phyloP scores from a whole-genome alignment of 768 basidiomycete genomes.

The Xerocomellus chrysenteron region DNA sequence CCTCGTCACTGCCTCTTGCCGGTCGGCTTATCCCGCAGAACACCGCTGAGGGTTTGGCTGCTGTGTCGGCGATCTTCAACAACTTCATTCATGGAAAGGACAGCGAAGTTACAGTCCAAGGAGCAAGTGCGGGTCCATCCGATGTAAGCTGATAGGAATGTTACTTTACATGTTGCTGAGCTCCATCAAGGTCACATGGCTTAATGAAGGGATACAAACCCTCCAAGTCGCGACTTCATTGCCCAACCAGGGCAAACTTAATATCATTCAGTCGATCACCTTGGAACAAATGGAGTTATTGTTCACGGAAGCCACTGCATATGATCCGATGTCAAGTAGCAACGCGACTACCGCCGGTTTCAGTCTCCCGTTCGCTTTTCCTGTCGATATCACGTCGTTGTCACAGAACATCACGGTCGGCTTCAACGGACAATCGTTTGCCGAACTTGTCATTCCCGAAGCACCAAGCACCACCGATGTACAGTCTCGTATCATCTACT shows the following conservation, averaged over 20 bases:
- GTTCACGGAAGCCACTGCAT: slow-evolving; percentile 59
- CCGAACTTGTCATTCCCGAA: slow-evolving; percentile 58
- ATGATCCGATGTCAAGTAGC: slow-evolving; percentile 56
- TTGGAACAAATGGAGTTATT: slow-evolving; percentile 58
- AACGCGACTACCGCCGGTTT: slow-evolving; percentile 62
- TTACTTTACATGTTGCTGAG: slow-evolving; percentile 2
- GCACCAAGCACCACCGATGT: slow-evolving; percentile 60
- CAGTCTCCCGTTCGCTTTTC: slow-evolving; percentile 67
- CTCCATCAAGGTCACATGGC: slow-evolving; percentile 57
- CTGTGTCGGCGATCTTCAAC: slow-evolving; percentile 67
- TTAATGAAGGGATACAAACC: slow-evolving; percentile 67
- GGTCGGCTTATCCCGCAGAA: slow-evolving; percentile 68
- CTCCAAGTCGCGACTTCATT: slow-evolving; percentile 58
- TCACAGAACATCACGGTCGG: slow-evolving; percentile 58
- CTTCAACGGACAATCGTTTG: slow-evolving; percentile 53
- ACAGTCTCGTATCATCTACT: slow-evolving; percentile 55
- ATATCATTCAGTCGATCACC: slow-evolving; percentile 62
- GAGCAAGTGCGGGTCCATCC: slow-evolving; percentile 55
- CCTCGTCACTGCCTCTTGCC: slow-evolving; percentile 50
- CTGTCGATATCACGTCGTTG: slow-evolving; percentile 61
- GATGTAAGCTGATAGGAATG: slow-evolving; percentile 40
- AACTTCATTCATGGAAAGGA: slow-evolving; percentile 68
- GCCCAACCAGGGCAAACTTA: slow-evolving; percentile 59
- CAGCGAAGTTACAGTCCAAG: slow-evolving; percentile 57
- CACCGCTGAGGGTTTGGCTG: slow-evolving; percentile 48